Evolutionary conservation across 345 rosid species (phyloP).

Genomic region (Aquilaria sinensis): DNA sequence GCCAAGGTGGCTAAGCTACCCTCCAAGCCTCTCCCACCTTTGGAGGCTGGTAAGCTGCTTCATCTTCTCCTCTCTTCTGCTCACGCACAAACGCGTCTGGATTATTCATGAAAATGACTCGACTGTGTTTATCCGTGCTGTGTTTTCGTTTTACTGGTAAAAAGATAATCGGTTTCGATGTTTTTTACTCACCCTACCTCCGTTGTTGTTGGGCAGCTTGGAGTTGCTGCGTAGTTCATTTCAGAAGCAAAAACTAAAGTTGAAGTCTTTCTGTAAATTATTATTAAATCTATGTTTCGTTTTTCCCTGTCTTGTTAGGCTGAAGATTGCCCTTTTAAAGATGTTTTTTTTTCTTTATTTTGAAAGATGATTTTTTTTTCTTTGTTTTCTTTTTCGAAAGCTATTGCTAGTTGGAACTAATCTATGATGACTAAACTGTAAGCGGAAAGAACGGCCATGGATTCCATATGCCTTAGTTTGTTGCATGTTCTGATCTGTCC

Average conservation of each 20-base stretch:
- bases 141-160: neutral
- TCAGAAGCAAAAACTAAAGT: too few species aligned
- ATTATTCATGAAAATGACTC: neutral
- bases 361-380: neutral
- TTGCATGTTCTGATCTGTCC: too few species aligned
- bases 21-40: slow-evolving; percentile 63
- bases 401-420: neutral
- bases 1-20: slow-evolving; percentile 59
- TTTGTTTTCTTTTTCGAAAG: neutral
- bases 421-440: too few species aligned
- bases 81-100: neutral
- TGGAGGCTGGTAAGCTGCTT: slow-evolving; percentile 64
- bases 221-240: too few species aligned
- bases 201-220: too few species aligned
- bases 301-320: neutral
- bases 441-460: too few species aligned
- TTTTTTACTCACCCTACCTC: too few species aligned
- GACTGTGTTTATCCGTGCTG: neutral
- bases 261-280: neutral
- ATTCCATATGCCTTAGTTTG: too few species aligned
- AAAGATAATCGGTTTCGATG: too few species aligned
- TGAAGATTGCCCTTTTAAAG: neutral
- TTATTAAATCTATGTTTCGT: neutral
- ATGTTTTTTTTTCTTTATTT: neutral
- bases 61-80: neutral